Evolutionary conservation across 1,284 basidiomycete species (phyloP).

Genomic region (Phylloboletellus chloephorus): DNA sequence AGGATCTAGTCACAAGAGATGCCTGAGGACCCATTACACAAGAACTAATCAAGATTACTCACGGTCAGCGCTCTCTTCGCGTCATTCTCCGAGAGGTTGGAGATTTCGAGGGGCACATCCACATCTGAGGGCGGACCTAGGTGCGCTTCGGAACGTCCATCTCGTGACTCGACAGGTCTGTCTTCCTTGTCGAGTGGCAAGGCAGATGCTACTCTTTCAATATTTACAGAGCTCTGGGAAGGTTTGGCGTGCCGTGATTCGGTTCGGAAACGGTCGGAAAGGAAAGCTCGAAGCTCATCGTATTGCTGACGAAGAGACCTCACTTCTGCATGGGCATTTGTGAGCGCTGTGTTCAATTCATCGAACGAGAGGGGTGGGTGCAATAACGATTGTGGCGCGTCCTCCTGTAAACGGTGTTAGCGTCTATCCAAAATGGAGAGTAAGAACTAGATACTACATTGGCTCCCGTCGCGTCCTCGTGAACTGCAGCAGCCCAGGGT

Average conservation of each 20-base stretch:
- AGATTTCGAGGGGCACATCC: constrained; percentile 15
- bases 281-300: constrained; percentile 19
- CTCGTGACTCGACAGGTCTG: not conserved
- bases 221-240: not conserved
- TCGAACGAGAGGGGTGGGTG: constrained; percentile 22
- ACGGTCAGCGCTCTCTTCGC: constrained; percentile 22
- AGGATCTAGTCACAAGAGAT: constrained; percentile 10
- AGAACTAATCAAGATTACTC: constrained; percentile 6
- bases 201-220: not conserved
- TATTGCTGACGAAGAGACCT: constrained; percentile 23
- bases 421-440: constrained; percentile 3
- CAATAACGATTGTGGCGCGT: constrained; percentile 1
- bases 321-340: constrained; percentile 24
- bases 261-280: constrained; percentile 15
- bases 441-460: constrained; percentile 9
- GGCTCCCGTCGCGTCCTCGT: constrained; percentile 3
- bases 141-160: not conserved
- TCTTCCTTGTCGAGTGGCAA: not conserved
- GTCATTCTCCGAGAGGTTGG: constrained; percentile 19
- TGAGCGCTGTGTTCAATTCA: constrained; percentile 25
- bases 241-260: constrained; percentile 2
- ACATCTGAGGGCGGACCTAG: constrained; percentile 5
- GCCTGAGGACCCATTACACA: not conserved
- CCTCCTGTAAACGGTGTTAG: constrained; percentile 14
- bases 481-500: constrained; percentile 12